Conservation (phyloP, 257 asterid species). For the Petunia secreta region DNA sequence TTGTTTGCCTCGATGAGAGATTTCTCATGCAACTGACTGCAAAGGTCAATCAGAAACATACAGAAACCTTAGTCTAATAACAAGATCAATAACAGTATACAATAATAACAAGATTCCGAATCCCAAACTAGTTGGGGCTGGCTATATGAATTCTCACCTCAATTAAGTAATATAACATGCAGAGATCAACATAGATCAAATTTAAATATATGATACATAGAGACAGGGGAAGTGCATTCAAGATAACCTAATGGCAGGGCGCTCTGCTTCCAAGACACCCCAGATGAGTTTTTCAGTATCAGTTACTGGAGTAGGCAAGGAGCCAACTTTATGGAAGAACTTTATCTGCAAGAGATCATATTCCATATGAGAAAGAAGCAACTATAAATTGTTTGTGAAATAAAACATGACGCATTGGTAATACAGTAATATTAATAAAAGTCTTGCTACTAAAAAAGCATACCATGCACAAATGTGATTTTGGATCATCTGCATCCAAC, state of each 20-base stretch:
- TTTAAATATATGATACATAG: not conserved
- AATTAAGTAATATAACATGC: not conserved
- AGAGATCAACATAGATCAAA: constrained; percentile 1
- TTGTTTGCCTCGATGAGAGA: constrained; percentile 80
- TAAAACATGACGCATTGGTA: not conserved
- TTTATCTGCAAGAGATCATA: constrained; percentile 57
- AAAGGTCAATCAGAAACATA: constrained; percentile 30
- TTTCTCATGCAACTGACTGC: constrained; percentile 79
- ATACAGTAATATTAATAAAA: not conserved
- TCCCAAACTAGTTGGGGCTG: too few relatives aligned
- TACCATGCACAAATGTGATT: constrained; percentile 90
- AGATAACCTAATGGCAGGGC: constrained; percentile 68
- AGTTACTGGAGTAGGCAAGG: constrained; percentile 70
- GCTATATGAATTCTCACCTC: not conserved
- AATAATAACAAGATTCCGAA: constrained; percentile 15
- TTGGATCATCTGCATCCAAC: constrained; percentile 77
- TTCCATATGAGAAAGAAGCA: not conserved
- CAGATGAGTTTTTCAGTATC: constrained; percentile 79
- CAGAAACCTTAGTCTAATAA: constrained; percentile 17
- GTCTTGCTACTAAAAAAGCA: constrained; percentile 25
- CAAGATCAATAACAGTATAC: constrained; percentile 20
- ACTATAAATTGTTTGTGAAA: not conserved
- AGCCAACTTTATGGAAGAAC: constrained; percentile 76
- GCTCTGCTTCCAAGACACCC: constrained; percentile 86
- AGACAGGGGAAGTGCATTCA: constrained; percentile 19